Conservation (phyloP, 116 monocot genomes). For the Cymodocea nodosa region DNA sequence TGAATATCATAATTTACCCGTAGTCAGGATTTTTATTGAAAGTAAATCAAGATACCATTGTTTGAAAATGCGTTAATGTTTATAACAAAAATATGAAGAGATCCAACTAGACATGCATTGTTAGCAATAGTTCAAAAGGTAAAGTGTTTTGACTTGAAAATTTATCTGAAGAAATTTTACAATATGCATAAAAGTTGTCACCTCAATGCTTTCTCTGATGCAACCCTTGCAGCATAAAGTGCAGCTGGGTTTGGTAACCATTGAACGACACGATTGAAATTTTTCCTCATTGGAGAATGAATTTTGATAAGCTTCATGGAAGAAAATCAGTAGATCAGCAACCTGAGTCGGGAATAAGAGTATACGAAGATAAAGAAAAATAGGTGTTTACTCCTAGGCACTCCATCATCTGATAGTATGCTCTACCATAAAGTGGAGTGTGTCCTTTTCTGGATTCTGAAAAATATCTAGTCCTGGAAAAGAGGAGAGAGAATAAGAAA, state of each 20-base stretch:
- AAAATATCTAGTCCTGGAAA: slow-evolving; percentile 92
- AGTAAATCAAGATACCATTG: too few relatives aligned
- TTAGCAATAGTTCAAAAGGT: background rate
- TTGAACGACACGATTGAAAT: slow-evolving; percentile 47
- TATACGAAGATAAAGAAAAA: background rate
- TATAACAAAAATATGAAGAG: background rate
- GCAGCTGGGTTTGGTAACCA: slow-evolving; percentile 46
- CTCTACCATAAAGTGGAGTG: slow-evolving; percentile 87
- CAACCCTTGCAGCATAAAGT: slow-evolving; percentile 65
- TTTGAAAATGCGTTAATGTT: background rate
- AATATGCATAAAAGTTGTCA: slow-evolving; percentile 8
- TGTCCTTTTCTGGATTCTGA: slow-evolving; percentile 95
- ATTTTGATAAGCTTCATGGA: slow-evolving; percentile 78
- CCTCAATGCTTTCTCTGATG: slow-evolving; percentile 90
- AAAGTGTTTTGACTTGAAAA: background rate
- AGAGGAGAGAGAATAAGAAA: background rate
- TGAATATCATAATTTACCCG: too few relatives aligned
- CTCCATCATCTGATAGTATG: slow-evolving; percentile 99
- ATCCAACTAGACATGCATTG: background rate
- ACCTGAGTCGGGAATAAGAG: background rate
- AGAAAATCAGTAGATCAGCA: slow-evolving; percentile 2
- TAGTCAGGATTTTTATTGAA: too few relatives aligned
- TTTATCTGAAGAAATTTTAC: background rate
- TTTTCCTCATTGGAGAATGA: slow-evolving; percentile 86
- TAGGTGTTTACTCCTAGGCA: slow-evolving; percentile 66